Evolutionary conservation across 768 basidiomycete species (phyloP), one percentile per base, ranked within the genome.

Genomic region (Mycena rosella): DNA sequence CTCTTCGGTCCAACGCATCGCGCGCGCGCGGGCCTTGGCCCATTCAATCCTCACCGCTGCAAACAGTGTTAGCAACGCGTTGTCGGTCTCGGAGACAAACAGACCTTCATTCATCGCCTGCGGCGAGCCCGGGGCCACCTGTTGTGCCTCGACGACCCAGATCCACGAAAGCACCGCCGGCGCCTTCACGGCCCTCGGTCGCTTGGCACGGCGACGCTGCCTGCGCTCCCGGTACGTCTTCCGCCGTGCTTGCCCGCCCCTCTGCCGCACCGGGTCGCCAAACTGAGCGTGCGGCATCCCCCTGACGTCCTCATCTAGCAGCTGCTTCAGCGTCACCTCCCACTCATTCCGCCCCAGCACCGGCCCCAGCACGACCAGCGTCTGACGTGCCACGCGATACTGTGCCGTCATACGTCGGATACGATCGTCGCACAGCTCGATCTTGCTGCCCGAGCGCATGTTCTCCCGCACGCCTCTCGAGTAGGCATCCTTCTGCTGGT

Each of bases 381-480:
- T 73, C 7, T 26, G 20, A 42, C 68, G 69, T 7, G 74, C 73
- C 0, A 36, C 65, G 0, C 72, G 66, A 52, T 76, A 78, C 29
- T 72, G 67, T 13, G 57, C 57, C 1, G 69, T 65, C 27, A 61
- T 57, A 3, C 62, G 61, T 26, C 69, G 47, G 26, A 74, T 73
- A 30, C 67, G 64, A 1, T 65, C 68, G 13, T 74, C 55, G 2
- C 75, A 55, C 7, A 56, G 52, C 6, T 22, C 44, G 2, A 77
- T 70, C n/a, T 69, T 53, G 22, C 63, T 71, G 0, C 62, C 36
- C 1, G 77, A 74, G 14, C 71, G 62, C 0, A 74, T 78, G 40
- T 78, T 77, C 0, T 72, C 72, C 3, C 58, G 49, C 42, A 76
- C 75, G 5, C 76, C 75, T 4, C 66, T 63, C 17, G 75, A 59